A percentile compares a stretch with the other conserved stretches of the same genome.
Conservation (phyloP, 2,329 filamentous ascomycete genomes). For the Aspergillus pseudotamarii region DNA sequence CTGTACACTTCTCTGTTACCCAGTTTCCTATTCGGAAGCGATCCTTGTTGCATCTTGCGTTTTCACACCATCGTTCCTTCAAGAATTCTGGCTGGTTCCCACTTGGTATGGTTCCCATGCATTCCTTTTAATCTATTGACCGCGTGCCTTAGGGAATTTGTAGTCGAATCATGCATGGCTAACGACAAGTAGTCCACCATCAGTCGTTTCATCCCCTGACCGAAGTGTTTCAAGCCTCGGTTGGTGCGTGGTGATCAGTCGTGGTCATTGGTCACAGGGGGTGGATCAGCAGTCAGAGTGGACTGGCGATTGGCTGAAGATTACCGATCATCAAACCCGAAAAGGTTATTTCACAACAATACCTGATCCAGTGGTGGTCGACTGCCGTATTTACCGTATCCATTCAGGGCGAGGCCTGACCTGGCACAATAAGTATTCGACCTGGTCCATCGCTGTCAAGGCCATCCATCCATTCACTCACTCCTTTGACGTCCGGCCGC, state of each 20-base stretch:
- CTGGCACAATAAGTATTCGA: neutral
- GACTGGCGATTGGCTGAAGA: neutral
- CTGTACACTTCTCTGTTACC: neutral
- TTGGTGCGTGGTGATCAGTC: neutral
- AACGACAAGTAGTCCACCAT: slow-evolving; percentile 9
- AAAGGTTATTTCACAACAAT: slow-evolving; percentile 3
- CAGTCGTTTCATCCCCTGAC: slow-evolving; percentile 15
- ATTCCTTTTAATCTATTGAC: neutral
- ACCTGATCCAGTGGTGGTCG: neutral
- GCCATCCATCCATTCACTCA: neutral
- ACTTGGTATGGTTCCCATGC: neutral
- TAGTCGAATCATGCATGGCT: slow-evolving; percentile 8
- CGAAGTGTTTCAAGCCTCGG: slow-evolving; percentile 13
- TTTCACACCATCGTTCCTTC: neutral
- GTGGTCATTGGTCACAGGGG: slow-evolving; percentile 7
- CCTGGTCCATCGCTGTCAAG: neutral
- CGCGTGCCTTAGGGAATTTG: neutral
- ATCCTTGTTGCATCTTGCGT: too few relatives aligned
- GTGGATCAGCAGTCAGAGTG: neutral
- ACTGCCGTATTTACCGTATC: neutral
- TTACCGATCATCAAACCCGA: slow-evolving; percentile 1
- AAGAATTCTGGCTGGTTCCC: neutral
- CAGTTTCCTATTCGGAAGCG: neutral
- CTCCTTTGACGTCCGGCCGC: neutral
- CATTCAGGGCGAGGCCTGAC: neutral